Conservation (phyloP, 352 stramenopile genomes). For the Thraustochytrium sp. region DNA sequence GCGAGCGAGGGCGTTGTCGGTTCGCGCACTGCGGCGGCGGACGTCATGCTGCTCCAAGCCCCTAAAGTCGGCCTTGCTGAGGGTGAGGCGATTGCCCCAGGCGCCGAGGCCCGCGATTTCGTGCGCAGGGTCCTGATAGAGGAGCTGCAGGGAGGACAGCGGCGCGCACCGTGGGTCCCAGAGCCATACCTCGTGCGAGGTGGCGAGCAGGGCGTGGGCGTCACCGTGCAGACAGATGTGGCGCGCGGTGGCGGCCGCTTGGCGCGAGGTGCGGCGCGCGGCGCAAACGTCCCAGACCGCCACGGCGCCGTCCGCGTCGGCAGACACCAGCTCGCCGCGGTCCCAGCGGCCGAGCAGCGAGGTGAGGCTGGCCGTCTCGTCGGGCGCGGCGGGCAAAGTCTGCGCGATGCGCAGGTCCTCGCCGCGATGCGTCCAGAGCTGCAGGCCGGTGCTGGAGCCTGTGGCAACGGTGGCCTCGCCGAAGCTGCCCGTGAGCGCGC, state of each 20-base stretch:
- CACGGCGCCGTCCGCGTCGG: neutral
- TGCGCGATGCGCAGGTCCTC: neutral
- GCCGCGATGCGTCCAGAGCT: neutral
- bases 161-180: neutral
- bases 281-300: neutral
- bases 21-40: neutral
- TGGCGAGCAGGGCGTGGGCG: neutral
- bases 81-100: neutral
- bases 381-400: neutral
- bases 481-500: neutral
- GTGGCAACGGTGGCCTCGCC: neutral
- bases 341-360: neutral
- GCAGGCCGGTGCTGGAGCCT: neutral
- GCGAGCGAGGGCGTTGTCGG: neutral
- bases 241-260: neutral
- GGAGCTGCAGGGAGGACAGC: neutral
- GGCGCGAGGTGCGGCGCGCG: neutral
- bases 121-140: neutral
- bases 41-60: neutral
- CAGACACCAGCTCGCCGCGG: neutral
- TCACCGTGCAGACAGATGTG: neutral
- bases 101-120: neutral
- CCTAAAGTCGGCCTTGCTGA: neutral
- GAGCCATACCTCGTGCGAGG: neutral
- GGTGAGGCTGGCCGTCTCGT: neutral